A percentile compares a stretch with the other conserved stretches of the same genome.
phyloP scores from a whole-genome alignment of 208 protist genomes.

The Leishmania tarentolae region DNA sequence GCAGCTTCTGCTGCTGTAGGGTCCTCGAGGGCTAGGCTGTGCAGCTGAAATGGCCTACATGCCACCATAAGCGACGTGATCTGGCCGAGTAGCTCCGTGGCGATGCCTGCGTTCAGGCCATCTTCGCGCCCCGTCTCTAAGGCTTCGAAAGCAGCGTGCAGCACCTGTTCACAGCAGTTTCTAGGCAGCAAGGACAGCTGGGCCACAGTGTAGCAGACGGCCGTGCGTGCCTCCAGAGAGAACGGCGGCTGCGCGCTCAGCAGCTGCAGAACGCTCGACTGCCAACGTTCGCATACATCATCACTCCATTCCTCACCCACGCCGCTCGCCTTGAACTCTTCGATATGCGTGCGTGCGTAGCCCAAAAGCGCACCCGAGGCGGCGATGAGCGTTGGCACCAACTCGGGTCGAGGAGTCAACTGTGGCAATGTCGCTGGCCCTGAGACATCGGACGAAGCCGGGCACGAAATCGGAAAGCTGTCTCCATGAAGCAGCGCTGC shows the following conservation, averaged over 20 bases:
- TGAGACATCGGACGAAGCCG: neutral
- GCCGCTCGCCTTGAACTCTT: neutral
- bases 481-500: slow-evolving; percentile 15
- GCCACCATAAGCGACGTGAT: slow-evolving; percentile 39
- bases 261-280: slow-evolving; percentile 38
- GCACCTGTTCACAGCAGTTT: slow-evolving; percentile 27
- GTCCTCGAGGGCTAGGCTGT: slow-evolving; percentile 15
- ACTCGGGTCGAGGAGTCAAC: neutral
- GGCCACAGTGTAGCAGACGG: slow-evolving; percentile 51
- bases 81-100: slow-evolving; percentile 49
- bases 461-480: neutral
- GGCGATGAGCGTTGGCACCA: slow-evolving; percentile 14
- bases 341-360: neutral
- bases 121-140: slow-evolving; percentile 24
- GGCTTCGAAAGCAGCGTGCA: slow-evolving; percentile 31
- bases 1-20: neutral
- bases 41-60: slow-evolving; percentile 31
- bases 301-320: slow-evolving; percentile 2
- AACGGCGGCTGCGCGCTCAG: slow-evolving; percentile 50
- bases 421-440: neutral
- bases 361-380: slow-evolving; percentile 32
- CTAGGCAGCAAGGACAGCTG: slow-evolving; percentile 36
- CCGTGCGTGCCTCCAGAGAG: slow-evolving; percentile 29
- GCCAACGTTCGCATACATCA: slow-evolving; percentile 12
- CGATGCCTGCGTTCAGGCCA: slow-evolving; percentile 27